phyloP scores from a whole-genome alignment of 2,329 filamentous ascomycete species.

The Colletotrichum caudatum region DNA sequence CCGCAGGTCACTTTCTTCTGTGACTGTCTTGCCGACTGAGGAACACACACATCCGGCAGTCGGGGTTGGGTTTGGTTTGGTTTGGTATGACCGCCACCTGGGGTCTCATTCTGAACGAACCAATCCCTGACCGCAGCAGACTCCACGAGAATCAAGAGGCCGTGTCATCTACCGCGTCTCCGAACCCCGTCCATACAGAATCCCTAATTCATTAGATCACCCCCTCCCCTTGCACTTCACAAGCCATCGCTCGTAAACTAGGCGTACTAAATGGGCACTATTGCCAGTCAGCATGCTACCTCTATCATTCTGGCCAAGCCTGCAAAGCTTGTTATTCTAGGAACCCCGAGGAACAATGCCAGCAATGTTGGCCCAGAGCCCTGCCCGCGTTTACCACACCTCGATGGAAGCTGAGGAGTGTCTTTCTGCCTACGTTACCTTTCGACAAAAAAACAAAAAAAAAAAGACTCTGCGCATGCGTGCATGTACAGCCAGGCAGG shows the following conservation, averaged over 20 bases:
- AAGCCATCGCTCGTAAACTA: neutral
- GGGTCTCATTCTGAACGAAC: neutral
- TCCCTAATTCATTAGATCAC: neutral
- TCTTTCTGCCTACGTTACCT: neutral
- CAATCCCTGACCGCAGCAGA: neutral
- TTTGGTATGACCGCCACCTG: neutral
- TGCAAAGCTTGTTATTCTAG: neutral
- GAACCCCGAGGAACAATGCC: neutral
- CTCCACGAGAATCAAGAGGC: neutral
- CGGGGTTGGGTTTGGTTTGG: neutral
- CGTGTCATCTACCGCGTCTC: neutral
- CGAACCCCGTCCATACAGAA: neutral
- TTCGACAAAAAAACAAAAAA: constrained; percentile 2
- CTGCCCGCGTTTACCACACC: neutral
- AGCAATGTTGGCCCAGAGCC: neutral
- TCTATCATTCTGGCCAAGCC: neutral
- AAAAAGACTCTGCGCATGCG: neutral
- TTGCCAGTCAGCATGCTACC: neutral
- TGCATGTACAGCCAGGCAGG: neutral
- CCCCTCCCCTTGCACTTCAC: neutral
- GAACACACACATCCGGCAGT: neutral
- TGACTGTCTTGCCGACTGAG: neutral
- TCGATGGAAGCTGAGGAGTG: neutral
- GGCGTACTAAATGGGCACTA: neutral
- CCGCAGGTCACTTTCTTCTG: neutral